A percentile compares a stretch with the other conserved stretches of the same genome.
phyloP scores from a whole-genome alignment of 352 stramenopile species.

The Albugo laibachii region DNA sequence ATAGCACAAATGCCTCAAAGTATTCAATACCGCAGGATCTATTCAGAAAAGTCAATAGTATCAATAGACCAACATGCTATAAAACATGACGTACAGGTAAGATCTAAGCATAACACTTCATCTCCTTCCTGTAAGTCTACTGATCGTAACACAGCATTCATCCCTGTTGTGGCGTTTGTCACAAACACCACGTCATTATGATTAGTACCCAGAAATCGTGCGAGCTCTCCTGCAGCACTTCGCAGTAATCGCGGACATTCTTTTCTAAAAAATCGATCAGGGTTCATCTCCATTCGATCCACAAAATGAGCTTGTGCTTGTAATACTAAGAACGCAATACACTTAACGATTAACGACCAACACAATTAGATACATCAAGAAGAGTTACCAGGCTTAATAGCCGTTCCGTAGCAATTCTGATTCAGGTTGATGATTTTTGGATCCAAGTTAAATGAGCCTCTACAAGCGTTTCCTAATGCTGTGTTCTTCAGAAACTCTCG shows the following conservation, averaged over 20 bases:
- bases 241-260: conserved; percentile 39
- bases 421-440: conserved; percentile 63
- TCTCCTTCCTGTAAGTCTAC: conserved; percentile 74
- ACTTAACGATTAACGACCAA: neutral
- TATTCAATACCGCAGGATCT: conserved; percentile 72
- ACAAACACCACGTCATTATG: conserved; percentile 71
- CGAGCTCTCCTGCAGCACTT: conserved; percentile 35
- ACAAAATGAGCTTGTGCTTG: conserved; percentile 69
- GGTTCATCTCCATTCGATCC: conserved; percentile 77
- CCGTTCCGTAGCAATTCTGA: conserved; percentile 62
- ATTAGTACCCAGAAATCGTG: conserved; percentile 44
- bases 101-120: conserved; percentile 73
- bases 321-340: conserved; percentile 20
- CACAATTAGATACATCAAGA: neutral
- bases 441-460: conserved; percentile 63
- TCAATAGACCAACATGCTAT: neutral
- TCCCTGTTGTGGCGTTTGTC: conserved; percentile 66
- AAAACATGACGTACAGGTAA: conserved; percentile 36
- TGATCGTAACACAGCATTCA: conserved; percentile 68
- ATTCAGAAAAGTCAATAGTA: neutral
- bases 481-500: conserved; percentile 34
- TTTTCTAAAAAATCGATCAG: conserved; percentile 62
- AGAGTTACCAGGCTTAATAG: conserved; percentile 26
- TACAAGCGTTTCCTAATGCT: conserved; percentile 39
- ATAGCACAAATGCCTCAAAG: conserved; percentile 66